phyloP scores from a whole-genome alignment of 1,284 basidiomycete species.

The Moniliophthora roreri region DNA sequence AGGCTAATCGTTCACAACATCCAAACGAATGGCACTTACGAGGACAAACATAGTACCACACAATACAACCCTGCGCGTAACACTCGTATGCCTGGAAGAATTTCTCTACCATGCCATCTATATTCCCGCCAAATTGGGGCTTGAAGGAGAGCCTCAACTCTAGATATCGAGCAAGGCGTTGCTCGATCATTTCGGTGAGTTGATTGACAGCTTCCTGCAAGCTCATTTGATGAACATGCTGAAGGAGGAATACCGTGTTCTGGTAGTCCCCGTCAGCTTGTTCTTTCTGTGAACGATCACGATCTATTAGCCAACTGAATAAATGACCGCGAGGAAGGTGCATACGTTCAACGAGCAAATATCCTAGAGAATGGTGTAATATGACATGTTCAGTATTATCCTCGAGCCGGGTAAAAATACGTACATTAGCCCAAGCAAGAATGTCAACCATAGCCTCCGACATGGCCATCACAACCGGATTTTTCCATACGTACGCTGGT shows the following conservation, averaged over 20 bases:
- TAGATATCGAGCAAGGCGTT: conserved; percentile 39
- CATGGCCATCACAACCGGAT: conserved; percentile 40
- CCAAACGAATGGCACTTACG: no score
- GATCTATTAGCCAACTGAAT: conserved; percentile 7
- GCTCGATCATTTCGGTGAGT: conserved; percentile 40
- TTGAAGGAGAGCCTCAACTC: conserved; percentile 32
- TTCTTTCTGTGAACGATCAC: conserved; percentile 38
- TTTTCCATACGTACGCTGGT: conserved; percentile 41
- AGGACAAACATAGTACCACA: conserved; percentile 42
- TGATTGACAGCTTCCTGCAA: conserved; percentile 43
- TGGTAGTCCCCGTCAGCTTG: conserved; percentile 50
- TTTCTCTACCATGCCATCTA: conserved; percentile 36
- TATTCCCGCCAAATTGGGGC: conserved; percentile 42
- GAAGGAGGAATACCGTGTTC: conserved; percentile 48
- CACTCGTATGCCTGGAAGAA: conserved; percentile 43
- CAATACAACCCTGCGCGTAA: conserved; percentile 46
- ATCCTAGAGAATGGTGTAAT: conserved; percentile 29
- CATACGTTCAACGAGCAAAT: conserved; percentile 48
- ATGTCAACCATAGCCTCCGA: conserved; percentile 47
- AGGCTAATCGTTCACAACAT: no score
- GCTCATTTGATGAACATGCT: conserved; percentile 39
- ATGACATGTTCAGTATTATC: background rate
- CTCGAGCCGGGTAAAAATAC: conserved; percentile 20
- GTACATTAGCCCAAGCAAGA: conserved; percentile 53
- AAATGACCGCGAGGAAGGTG: conserved; percentile 7